Conservation (phyloP, 441 rosid genomes). For the Gossypium laxum region DNA sequence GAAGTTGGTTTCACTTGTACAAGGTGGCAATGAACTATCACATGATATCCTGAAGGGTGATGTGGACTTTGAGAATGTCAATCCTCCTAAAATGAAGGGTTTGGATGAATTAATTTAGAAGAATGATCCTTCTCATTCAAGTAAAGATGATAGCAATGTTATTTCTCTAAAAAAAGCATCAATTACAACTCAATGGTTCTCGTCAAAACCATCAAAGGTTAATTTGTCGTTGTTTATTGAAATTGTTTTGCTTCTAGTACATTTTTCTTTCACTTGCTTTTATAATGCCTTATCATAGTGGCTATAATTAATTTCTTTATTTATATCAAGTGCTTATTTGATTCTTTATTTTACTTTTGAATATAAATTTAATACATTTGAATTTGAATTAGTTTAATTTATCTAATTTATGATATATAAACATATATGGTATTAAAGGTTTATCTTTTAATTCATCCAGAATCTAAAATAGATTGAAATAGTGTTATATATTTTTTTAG, state of each 20-base stretch:
- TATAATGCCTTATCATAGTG: background rate
- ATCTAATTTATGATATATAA: background rate
- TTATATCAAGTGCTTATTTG: background rate
- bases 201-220: constrained; percentile 78
- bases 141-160: constrained; percentile 47
- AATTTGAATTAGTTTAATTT: background rate
- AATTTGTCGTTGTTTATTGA: constrained; percentile 10
- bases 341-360: too few relatives aligned
- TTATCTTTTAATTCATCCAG: too few relatives aligned
- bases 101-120: constrained; percentile 50
- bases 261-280: background rate
- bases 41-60: constrained; percentile 43
- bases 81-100: constrained; percentile 66
- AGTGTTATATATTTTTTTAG: too few relatives aligned
- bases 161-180: constrained; percentile 35
- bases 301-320: background rate
- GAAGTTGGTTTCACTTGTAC: constrained; percentile 75
- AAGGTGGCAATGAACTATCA: constrained; percentile 57
- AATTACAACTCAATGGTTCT: constrained; percentile 61
- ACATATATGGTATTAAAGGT: background rate
- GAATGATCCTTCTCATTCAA: constrained; percentile 36
- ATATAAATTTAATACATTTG: too few relatives aligned
- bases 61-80: constrained; percentile 51
- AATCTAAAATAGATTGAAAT: too few relatives aligned
- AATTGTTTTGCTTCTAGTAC: background rate